phyloP scores from a whole-genome alignment of 768 basidiomycete species.

The Goffeauzyma gilvescens region DNA sequence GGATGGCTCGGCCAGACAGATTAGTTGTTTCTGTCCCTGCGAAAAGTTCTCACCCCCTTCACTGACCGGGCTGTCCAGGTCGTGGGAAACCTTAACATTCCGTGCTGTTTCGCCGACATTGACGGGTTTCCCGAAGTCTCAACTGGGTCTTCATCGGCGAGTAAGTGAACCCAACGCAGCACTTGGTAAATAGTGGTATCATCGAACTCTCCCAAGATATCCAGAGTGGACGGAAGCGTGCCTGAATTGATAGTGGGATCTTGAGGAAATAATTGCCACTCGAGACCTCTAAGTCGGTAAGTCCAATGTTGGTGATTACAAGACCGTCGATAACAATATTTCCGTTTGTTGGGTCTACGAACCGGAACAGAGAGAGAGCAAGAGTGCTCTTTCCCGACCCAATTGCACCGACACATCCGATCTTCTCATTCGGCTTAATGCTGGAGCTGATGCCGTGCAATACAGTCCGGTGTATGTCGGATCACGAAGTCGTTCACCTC shows the following conservation, averaged over 20 bases:
- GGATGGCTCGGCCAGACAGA: constrained; percentile 77
- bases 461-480: constrained; percentile 48
- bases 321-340: constrained; percentile 56
- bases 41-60: constrained; percentile 84
- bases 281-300: constrained; percentile 62
- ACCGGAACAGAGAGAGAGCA: constrained; percentile 69
- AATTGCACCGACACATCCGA: constrained; percentile 36
- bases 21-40: constrained; percentile 50
- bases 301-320: constrained; percentile 58
- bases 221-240: constrained; percentile 56
- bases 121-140: constrained; percentile 1
- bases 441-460: constrained; percentile 60
- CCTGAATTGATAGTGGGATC: constrained; percentile 77
- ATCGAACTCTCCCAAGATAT: constrained; percentile 70
- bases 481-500: constrained; percentile 19
- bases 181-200: constrained; percentile 49
- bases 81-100: constrained; percentile 28
- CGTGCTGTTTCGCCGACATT: constrained; percentile 16
- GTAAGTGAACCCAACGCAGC: constrained; percentile 29
- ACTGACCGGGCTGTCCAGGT: constrained; percentile 23
- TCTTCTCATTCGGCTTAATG: constrained; percentile 57
- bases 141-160: constrained; percentile 18
- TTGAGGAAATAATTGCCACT: constrained; percentile 47
- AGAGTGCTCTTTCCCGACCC: constrained; percentile 29
- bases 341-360: constrained; percentile 68